Evolutionary conservation across 495 filamentous ascomycete genomes (phyloP), one percentile per base, ranked within the genome.

Genomic region (Penicillium pulvis): DNA sequence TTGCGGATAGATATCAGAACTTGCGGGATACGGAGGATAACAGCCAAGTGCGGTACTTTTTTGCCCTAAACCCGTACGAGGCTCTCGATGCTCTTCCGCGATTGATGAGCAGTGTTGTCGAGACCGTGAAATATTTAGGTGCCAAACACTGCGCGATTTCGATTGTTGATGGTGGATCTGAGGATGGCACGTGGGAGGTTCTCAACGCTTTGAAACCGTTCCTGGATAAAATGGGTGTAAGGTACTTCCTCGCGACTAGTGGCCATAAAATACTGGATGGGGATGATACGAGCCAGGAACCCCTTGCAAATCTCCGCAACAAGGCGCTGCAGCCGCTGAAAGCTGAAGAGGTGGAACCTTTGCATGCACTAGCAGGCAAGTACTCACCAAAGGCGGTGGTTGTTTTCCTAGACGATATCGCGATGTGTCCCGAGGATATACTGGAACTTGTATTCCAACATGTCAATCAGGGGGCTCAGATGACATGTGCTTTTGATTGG

Each of bases 401-500:
- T 12, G 61, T 83, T 36, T 83, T 83, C 67, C 24, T 80, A 48
- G 80, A 82, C 57, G 80, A 82, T 55, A 73, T 84, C 16, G 72
- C 71, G 36, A 51, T 74, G 19, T 84, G 81, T 61, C 53, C 68
- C n/a, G 77, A 83, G 41, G 81, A 84, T 65, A 75, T 83, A 23
- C 73, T 83, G 19, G 81, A 85, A 61, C 57, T 85, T 0, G 55
- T 79, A 2, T 77, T 79, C 55, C 79, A 83, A 55, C 73, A 71
- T 20, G 42, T 28, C 6, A 54, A 48, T 12, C 81, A 79, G 19
- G 56, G 64, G 10, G 81, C 82, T 14, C 71, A 82, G 64, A 80
- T 83, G 78, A 73, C 71, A 5, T 85, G 81, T 63, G 78, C 70
- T 9, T 79, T 85, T 72, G 81, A 83, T 63, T 85, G 81, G 80